These are phyloP conservation scores for Melianthus villosus DNA, from an alignment of 441 rosid genomes.

Conservation along the genomic window DNA sequence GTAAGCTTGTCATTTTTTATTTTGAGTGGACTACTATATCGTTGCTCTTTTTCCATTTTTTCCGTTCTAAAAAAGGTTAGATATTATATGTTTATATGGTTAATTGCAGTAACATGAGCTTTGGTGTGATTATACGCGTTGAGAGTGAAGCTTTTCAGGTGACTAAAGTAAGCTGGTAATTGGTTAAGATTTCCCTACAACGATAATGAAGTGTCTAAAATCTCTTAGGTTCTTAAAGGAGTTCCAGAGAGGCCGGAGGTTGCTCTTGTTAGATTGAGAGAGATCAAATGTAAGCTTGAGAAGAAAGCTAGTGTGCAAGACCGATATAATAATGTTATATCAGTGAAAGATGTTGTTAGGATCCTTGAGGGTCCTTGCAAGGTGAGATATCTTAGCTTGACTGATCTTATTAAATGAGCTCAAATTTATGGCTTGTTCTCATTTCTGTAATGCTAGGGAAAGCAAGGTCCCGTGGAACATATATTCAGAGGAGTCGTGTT, in stretches of 20 bases:
- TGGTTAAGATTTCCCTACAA: no score
- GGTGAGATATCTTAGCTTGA: slow-evolving; percentile 25
- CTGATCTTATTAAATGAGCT: slow-evolving; percentile 3
- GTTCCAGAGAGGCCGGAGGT: slow-evolving; percentile 90
- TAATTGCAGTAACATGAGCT: slow-evolving; percentile 55
- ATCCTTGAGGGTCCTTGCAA: slow-evolving; percentile 82
- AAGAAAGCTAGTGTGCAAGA: slow-evolving; percentile 67
- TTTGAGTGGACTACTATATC: slow-evolving; percentile 2
- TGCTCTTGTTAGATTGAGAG: slow-evolving; percentile 72
- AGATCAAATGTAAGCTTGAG: slow-evolving; percentile 81
- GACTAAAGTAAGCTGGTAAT: no score
- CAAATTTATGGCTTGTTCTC: slow-evolving; percentile 1
- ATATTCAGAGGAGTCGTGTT: slow-evolving; percentile 64
- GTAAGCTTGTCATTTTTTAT: slow-evolving; percentile 28
- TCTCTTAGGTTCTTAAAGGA: slow-evolving; percentile 95
- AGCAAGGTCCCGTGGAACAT: slow-evolving; percentile 94
- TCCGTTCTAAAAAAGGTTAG: background rate
- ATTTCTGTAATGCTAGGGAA: slow-evolving; percentile 36
- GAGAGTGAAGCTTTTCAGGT: slow-evolving; percentile 98
- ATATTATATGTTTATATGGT: slow-evolving; percentile 9
- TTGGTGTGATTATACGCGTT: slow-evolving; percentile 86
- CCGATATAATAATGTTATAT: slow-evolving; percentile 44
- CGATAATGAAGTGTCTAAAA: no score
- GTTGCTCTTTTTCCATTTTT: background rate
- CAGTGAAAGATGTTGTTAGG: slow-evolving; percentile 74